Evolutionary conservation across 768 basidiomycete genomes (phyloP).

Genomic region (Kwoniella sp.): DNA sequence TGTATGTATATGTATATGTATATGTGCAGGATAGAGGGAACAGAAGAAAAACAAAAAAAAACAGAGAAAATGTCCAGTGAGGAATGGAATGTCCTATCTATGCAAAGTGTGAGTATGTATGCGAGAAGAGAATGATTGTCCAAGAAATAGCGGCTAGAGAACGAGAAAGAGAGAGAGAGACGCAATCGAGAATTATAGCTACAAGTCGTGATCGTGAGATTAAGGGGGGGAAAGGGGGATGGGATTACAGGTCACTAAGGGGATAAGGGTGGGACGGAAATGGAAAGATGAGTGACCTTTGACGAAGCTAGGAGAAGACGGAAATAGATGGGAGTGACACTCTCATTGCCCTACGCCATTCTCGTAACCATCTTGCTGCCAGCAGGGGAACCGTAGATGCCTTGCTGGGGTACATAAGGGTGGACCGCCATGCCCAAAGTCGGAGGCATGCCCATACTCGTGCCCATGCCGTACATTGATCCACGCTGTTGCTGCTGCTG

Average conservation of each 20-base stretch:
- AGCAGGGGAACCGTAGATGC: background rate
- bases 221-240: background rate
- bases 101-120: too few species aligned
- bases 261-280: background rate
- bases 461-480: constrained; percentile 16
- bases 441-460: background rate
- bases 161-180: too few species aligned
- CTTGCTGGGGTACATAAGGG: background rate
- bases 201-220: background rate
- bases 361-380: background rate
- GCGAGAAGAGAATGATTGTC: too few species aligned
- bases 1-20: too few species aligned
- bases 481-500: constrained; percentile 4
- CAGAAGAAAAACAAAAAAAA: too few species aligned
- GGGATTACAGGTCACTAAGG: background rate
- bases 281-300: background rate
- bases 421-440: background rate
- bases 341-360: constrained; percentile 1
- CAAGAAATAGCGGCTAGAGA: too few species aligned
- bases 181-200: constrained; percentile 3
- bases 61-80: too few species aligned
- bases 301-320: too few species aligned
- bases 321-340: background rate
- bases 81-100: too few species aligned
- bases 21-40: too few species aligned